phyloP scores from a whole-genome alignment of 306 rosid species.

The cucumber (Cucumis sativus) region DNA sequence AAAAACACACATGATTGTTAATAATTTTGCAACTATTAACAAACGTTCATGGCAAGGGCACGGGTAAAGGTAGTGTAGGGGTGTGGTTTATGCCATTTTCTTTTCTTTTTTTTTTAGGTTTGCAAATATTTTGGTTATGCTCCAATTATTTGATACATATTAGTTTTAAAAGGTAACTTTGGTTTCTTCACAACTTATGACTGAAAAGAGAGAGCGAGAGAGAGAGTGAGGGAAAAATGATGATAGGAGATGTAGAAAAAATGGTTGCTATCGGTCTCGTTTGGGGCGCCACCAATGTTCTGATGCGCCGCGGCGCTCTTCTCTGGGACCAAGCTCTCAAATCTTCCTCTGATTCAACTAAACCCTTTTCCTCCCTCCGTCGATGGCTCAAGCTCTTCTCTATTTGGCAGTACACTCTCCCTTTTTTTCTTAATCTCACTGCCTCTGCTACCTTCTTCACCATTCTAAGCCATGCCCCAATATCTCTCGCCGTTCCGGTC shows the following conservation, averaged over 20 bases:
- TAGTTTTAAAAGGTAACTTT: not conserved
- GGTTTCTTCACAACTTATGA: not conserved
- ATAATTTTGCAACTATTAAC: too few relatives aligned
- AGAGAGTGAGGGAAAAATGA: not conserved
- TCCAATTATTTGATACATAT: too few relatives aligned
- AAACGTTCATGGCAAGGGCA: too few relatives aligned
- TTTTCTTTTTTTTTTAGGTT: too few relatives aligned
- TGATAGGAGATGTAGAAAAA: slow-evolving; percentile 53
- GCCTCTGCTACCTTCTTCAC: slow-evolving; percentile 89
- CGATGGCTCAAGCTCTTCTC: slow-evolving; percentile 66
- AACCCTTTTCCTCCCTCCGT: slow-evolving; percentile 20
- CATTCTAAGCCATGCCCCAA: slow-evolving; percentile 64
- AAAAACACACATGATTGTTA: too few relatives aligned
- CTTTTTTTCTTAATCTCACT: slow-evolving; percentile 60
- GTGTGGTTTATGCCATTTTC: too few relatives aligned
- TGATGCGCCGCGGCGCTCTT: slow-evolving; percentile 82
- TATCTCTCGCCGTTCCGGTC: slow-evolving; percentile 79
- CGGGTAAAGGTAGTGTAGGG: too few relatives aligned
- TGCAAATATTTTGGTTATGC: too few relatives aligned
- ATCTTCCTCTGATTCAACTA: slow-evolving; percentile 19
- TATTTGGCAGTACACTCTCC: slow-evolving; percentile 77
- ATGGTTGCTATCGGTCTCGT: slow-evolving; percentile 76
- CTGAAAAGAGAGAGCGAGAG: not conserved
- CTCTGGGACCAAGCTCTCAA: slow-evolving; percentile 68
- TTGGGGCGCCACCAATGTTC: slow-evolving; percentile 91